Percentiles rank a stretch among this genome's conserved stretches.
Evolutionary conservation across 2,329 filamentous ascomycete species (phyloP).

Genomic region (Lasiodiplodia theobromae): DNA sequence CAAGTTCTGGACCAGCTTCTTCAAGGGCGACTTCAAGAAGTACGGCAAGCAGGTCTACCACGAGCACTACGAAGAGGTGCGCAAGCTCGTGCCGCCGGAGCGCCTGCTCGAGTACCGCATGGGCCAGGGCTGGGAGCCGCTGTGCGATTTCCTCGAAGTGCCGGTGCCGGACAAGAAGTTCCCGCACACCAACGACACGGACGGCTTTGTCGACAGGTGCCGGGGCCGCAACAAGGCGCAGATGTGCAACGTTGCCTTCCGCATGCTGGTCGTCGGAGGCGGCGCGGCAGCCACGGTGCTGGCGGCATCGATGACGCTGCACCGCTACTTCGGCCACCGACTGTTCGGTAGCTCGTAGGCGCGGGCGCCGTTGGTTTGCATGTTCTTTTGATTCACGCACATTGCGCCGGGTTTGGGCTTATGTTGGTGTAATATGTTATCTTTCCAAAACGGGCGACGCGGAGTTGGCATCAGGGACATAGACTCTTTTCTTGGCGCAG

Average conservation of each 20-base stretch:
- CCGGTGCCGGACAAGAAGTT: slow-evolving; percentile 36
- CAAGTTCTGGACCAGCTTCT: slow-evolving; percentile 74
- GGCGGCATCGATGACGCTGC: slow-evolving; percentile 30
- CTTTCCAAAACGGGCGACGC: slow-evolving; percentile 24
- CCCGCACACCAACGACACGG: slow-evolving; percentile 35
- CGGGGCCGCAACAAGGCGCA: slow-evolving; percentile 61
- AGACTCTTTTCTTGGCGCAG: slow-evolving; percentile 21
- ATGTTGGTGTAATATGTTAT: slow-evolving; percentile 24
- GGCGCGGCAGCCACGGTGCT: slow-evolving; percentile 50
- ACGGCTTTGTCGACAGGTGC: slow-evolving; percentile 63
- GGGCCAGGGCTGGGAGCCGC: slow-evolving; percentile 37
- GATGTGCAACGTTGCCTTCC: slow-evolving; percentile 62
- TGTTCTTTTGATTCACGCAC: slow-evolving; percentile 19
- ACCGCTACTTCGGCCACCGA: slow-evolving; percentile 30
- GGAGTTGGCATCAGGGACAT: slow-evolving; percentile 28
- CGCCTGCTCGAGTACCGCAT: slow-evolving; percentile 40
- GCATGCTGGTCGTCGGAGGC: slow-evolving; percentile 58
- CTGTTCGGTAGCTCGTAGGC: slow-evolving; percentile 26
- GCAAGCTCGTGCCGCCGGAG: slow-evolving; percentile 35
- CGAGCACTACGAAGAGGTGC: slow-evolving; percentile 38
- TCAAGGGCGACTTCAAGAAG: slow-evolving; percentile 70
- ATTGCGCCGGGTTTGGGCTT: slow-evolving; percentile 24
- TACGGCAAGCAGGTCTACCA: slow-evolving; percentile 37
- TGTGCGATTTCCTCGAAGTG: slow-evolving; percentile 40
- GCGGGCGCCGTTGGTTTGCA: neutral